phyloP scores from a whole-genome alignment of 1,284 basidiomycete genomes.

The Limonomyces culmigenus region DNA sequence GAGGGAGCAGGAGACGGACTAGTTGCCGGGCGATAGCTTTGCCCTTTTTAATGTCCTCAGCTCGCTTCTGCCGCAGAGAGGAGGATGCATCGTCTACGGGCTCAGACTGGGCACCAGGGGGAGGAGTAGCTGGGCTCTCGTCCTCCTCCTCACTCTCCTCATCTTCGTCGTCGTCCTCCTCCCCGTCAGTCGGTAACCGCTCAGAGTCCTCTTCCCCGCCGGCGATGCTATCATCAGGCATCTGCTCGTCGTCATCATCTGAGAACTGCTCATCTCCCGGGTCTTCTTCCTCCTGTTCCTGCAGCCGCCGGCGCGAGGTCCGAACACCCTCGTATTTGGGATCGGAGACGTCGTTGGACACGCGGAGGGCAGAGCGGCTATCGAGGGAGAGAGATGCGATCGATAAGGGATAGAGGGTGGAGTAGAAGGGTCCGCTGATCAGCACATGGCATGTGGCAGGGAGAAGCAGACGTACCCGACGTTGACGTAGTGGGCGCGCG shows the following conservation, averaged over 20 bases:
- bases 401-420: constrained; percentile 2
- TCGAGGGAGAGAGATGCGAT: no score
- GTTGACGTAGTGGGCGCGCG: constrained; percentile 65
- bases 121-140: constrained; percentile 5
- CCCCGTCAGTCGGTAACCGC: constrained; percentile 9
- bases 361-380: constrained; percentile 53
- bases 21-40: constrained; percentile 70
- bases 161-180: constrained; percentile 10
- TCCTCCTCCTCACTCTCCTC: constrained; percentile 10
- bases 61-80: constrained; percentile 37
- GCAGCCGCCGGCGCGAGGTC: constrained; percentile 42
- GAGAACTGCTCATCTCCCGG: constrained; percentile 11
- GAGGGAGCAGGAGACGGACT: constrained; percentile 25
- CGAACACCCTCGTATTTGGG: constrained; percentile 63
- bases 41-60: constrained; percentile 61
- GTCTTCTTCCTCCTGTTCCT: constrained; percentile 19
- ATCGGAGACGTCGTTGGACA: constrained; percentile 42
- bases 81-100: constrained; percentile 29
- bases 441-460: constrained; percentile 2
- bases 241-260: constrained; percentile 8
- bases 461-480: constrained; percentile 43
- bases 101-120: constrained; percentile 4
- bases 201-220: constrained; percentile 10
- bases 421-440: constrained; percentile 5
- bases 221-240: constrained; percentile 12